Evolutionary conservation across 495 filamentous ascomycete species (phyloP), one percentile per base, ranked within the genome.

Genomic region (Daldinia caldariorum): DNA sequence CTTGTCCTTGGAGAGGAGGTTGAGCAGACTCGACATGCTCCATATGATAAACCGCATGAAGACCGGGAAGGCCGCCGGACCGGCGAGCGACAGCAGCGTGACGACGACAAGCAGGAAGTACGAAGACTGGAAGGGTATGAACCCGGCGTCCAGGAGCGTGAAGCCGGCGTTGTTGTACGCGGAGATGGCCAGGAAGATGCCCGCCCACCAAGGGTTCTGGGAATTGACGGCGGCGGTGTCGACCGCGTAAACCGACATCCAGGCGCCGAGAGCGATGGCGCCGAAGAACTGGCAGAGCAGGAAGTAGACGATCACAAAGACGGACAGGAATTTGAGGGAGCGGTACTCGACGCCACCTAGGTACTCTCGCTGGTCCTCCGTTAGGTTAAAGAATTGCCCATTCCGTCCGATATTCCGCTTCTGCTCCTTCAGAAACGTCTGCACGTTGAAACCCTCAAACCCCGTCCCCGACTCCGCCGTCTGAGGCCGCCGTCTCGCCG

Each of bases 121-220:
- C 8, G 82, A 83, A 2, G 73, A 78, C 74, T 89, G 84, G 71
- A 88, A 90, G 7, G 87, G 84, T 16, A 83, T 81, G 84, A 93
- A 92, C 55, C 93, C 93, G 10, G 86, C 83, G 73, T 93, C 91
- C 53, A 94, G 77, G 43, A 94, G 83, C n/a, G 85, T 87, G 89
- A 94, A 92, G 39, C 91, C 91, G 14, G 87, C 90, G 70, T 94
- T 94, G 63, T 90, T 92, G 74, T 94, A 94, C 3, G 89, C 91
- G 49, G 87, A 90, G 31, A 86, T 79, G 31, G 83, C 83, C 66
- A 88, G 85, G 76, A 89, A 90, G 49, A 84, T 82, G 29, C 87
- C 87, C 35, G 85, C 80, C 88, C 88, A 90, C 81, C 82, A 83
- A 20, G 73, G 73, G 45, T 74, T 75, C 10, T 90, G 80, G 0